phyloP scores from a whole-genome alignment of 2,329 filamentous ascomycete species.

The Alternaria brassicicola region DNA sequence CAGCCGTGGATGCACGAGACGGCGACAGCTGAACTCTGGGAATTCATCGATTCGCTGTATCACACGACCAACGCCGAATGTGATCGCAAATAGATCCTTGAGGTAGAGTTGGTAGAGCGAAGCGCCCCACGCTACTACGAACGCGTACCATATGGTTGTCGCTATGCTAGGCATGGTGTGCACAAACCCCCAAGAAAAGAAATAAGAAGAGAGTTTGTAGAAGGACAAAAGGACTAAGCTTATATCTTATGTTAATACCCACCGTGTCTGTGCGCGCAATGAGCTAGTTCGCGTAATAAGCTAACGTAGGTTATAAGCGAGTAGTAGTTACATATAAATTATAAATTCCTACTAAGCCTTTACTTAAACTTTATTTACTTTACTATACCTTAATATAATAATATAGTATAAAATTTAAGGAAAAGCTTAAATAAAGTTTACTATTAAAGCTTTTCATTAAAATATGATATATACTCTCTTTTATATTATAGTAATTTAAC shows the following conservation, averaged over 20 bases:
- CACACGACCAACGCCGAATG: conserved; percentile 34
- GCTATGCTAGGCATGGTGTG: conserved; percentile 17
- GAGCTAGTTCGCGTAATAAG: too few relatives aligned
- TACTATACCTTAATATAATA: too few relatives aligned
- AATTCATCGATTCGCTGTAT: conserved; percentile 39
- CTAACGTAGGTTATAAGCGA: too few relatives aligned
- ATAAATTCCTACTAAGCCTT: too few relatives aligned
- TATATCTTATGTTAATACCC: conserved; percentile 13
- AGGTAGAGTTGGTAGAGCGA: conserved; percentile 36
- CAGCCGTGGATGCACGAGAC: conserved; percentile 30
- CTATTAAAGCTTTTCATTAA: too few relatives aligned
- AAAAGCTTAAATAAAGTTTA: too few relatives aligned
- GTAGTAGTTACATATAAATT: too few relatives aligned
- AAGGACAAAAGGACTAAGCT: conserved; percentile 2
- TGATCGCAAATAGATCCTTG: conserved; percentile 30
- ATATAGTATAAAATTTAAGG: too few relatives aligned
- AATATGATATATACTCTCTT: too few relatives aligned
- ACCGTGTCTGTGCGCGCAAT: too few relatives aligned
- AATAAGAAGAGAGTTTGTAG: not conserved
- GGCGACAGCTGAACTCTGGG: conserved; percentile 30
- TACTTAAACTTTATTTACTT: too few relatives aligned
- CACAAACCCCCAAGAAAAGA: not conserved
- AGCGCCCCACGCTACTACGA: conserved; percentile 32
- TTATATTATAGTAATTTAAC: too few relatives aligned
- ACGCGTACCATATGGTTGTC: conserved; percentile 23